These are phyloP conservation scores for Arctium minus DNA, from an alignment of 129 eudicot genomes.

Conservation along the genomic window DNA sequence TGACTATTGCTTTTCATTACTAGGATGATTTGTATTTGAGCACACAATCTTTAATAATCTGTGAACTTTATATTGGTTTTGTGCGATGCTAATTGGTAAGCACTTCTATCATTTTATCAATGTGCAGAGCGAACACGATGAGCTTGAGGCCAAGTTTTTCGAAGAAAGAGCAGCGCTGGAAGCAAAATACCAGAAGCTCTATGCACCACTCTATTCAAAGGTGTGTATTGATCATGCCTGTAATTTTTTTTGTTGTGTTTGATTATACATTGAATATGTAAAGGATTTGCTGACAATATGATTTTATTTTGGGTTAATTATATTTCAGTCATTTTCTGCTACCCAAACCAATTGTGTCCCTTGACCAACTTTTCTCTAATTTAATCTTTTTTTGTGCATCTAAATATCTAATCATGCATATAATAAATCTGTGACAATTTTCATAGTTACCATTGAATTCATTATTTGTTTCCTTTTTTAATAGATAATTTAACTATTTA, in stretches of 20 bases:
- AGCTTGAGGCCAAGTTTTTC: constrained; percentile 70
- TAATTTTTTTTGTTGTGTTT: not conserved
- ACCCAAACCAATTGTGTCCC: no score
- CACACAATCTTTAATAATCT: no score
- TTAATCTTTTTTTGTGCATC: no score
- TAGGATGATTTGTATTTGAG: not conserved
- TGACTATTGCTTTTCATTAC: not conserved
- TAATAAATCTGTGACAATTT: no score
- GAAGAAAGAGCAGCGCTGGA: constrained; percentile 85
- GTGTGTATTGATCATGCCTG: constrained; percentile 11
- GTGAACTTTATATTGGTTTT: not conserved
- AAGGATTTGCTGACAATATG: no score
- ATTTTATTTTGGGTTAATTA: no score
- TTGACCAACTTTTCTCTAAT: not conserved
- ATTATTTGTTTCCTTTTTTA: not conserved
- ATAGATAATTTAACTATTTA: not conserved
- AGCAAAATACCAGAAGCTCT: constrained; percentile 74
- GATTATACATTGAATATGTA: not conserved
- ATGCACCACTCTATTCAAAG: constrained; percentile 68
- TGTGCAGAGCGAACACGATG: constrained; percentile 65
- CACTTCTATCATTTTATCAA: not conserved
- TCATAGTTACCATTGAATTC: not conserved
- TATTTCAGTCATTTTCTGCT: no score
- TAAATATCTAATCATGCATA: no score
- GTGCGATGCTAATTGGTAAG: not conserved